Percentiles rank a stretch among this genome's conserved stretches.
Evolutionary conservation across 208 protist genomes (phyloP).

Genomic region (Trypanosomatidae sp.): DNA sequence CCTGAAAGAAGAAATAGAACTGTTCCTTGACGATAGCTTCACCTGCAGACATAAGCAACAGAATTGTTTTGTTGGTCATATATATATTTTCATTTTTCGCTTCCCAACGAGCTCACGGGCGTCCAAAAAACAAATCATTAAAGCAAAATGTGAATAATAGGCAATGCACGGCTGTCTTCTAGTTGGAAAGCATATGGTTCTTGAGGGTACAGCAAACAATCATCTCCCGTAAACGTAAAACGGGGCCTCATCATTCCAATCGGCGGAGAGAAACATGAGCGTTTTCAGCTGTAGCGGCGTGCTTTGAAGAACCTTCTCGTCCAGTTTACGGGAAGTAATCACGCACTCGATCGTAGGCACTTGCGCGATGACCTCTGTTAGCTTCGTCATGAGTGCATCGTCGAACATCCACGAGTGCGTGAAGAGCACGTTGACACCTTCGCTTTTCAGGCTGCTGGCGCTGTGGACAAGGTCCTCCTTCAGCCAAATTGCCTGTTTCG

Average conservation of each 20-base stretch:
- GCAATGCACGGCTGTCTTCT: too few species aligned
- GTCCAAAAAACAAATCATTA: too few species aligned
- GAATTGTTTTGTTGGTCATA: too few species aligned
- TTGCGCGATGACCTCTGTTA: constrained; percentile 46
- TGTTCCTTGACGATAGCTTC: too few species aligned
- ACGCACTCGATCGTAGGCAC: constrained; percentile 72
- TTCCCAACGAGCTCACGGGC: too few species aligned
- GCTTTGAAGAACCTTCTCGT: constrained; percentile 37
- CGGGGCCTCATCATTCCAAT: constrained; percentile 80
- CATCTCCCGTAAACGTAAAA: constrained; percentile 69
- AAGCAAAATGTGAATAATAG: neutral
- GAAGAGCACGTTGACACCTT: constrained; percentile 76
- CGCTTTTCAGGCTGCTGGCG: constrained; percentile 34
- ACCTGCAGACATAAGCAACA: too few species aligned
- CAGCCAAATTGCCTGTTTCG: constrained; percentile 70
- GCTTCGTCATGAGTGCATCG: constrained; percentile 65
- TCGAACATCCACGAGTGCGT: constrained; percentile 88
- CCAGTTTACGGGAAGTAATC: constrained; percentile 69
- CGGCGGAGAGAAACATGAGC: constrained; percentile 51
- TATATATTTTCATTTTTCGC: too few species aligned
- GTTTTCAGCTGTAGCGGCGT: constrained; percentile 40
- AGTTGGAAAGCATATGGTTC: too few species aligned
- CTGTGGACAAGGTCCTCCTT: constrained; percentile 66
- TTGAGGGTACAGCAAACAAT: neutral
- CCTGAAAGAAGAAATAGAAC: too few species aligned